A percentile compares a stretch with the other conserved stretches of the same genome.
phyloP scores from a whole-genome alignment of 2,329 filamentous ascomycete genomes.

The Zasmidium cellare region DNA sequence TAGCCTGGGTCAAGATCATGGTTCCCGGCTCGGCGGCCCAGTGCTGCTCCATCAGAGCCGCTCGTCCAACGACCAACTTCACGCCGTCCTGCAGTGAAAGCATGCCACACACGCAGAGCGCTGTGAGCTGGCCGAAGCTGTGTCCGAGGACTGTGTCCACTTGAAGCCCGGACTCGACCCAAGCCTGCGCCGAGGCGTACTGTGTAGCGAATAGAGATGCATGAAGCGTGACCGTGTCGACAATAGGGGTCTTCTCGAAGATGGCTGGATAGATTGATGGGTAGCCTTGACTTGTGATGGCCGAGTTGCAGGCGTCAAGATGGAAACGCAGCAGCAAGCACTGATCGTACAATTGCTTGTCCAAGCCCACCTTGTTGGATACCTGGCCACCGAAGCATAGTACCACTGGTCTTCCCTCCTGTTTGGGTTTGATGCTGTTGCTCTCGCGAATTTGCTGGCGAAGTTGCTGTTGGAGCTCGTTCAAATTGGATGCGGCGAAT shows the following conservation, averaged over 20 bases:
- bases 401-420: conserved; percentile 47
- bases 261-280: conserved; percentile 15
- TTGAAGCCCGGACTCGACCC: conserved; percentile 13
- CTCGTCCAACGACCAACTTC: conserved; percentile 10
- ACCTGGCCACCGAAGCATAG: conserved; percentile 20
- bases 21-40: conserved; percentile 13
- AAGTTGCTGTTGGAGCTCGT: neutral
- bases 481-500: neutral
- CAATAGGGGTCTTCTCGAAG: conserved; percentile 10
- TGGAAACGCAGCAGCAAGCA: conserved; percentile 6
- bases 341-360: conserved; percentile 4
- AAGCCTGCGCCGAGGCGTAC: conserved; percentile 13
- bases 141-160: conserved; percentile 14
- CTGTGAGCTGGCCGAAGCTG: conserved; percentile 16
- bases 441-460: neutral
- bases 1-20: conserved; percentile 13
- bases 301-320: conserved; percentile 13
- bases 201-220: conserved; percentile 12
- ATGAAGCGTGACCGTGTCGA: conserved; percentile 12
- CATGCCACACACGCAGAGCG: conserved; percentile 10
- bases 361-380: conserved; percentile 7
- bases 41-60: conserved; percentile 5
- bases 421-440: neutral
- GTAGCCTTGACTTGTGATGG: conserved; percentile 2
- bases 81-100: conserved; percentile 12